Conservation (phyloP, 129 eudicot species). For the Tagetes patula region DNA sequence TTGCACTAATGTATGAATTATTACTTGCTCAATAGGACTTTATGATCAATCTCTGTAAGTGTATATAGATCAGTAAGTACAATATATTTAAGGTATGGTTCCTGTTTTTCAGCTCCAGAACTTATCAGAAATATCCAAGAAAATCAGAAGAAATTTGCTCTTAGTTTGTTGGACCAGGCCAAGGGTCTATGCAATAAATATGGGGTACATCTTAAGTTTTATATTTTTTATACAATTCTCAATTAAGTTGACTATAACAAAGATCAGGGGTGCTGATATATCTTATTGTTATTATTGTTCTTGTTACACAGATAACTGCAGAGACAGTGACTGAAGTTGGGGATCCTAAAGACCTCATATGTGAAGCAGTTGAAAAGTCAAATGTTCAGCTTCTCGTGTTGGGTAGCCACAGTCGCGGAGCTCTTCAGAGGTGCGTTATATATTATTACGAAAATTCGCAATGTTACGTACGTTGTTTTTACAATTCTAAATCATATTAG, state of each 20-base stretch:
- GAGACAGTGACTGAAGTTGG: conserved; percentile 54
- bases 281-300: background rate
- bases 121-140: conserved; percentile 48
- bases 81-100: background rate
- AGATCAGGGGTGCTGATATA: background rate
- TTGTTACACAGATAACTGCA: conserved; percentile 46
- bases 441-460: background rate
- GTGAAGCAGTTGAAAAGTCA: conserved; percentile 56
- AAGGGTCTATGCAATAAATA: conserved; percentile 49
- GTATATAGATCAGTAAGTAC: background rate
- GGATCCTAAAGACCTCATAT: conserved; percentile 61
- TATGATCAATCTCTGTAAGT: background rate
- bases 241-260: conserved; percentile 3
- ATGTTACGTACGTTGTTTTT: background rate
- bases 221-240: background rate
- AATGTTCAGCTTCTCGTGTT: conserved; percentile 52
- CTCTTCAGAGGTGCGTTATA: conserved; percentile 43
- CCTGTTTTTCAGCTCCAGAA: conserved; percentile 52
- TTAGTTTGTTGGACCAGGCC: conserved; percentile 49
- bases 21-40: background rate
- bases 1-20: background rate
- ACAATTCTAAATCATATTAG: background rate
- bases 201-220: conserved; percentile 42
- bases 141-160: conserved; percentile 43
- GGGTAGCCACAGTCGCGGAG: conserved; percentile 67